Percentiles rank a stretch among this genome's conserved stretches.
Conservation (phyloP, 2,329 filamentous ascomycete species). For the Ceratocystis alfenasii region DNA sequence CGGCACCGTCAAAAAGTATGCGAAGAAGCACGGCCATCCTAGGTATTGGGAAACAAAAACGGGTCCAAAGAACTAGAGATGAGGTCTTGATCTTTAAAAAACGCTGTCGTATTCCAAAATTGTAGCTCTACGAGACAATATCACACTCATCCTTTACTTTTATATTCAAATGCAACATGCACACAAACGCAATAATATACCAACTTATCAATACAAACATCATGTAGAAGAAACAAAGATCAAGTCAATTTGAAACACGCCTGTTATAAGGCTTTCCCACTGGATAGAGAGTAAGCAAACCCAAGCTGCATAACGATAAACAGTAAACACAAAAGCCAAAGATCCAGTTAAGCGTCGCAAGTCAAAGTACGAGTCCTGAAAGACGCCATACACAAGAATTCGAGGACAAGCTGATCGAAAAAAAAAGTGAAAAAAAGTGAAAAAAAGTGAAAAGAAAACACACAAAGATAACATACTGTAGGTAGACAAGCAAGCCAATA, state of each 20-base stretch:
- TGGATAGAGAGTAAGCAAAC: not conserved
- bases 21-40: constrained; percentile 47
- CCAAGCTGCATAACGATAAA: not conserved
- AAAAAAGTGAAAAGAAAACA: not conserved
- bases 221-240: not conserved
- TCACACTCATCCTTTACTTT: no score
- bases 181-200: not conserved
- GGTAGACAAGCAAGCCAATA: no score
- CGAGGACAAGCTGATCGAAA: not conserved
- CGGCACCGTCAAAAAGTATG: constrained; percentile 45
- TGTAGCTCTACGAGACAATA: no score
- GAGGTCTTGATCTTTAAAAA: not conserved
- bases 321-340: not conserved
- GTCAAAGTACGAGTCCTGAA: not conserved
- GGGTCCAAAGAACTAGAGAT: constrained; percentile 18
- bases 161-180: not conserved
- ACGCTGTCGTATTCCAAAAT: no score
- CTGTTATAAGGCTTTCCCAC: constrained; percentile 1
- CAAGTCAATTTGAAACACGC: constrained; percentile 11
- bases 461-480: constrained; percentile 3
- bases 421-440: not conserved
- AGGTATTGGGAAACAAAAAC: constrained; percentile 32
- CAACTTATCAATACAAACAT: not conserved
- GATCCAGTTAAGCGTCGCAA: not conserved
- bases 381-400: not conserved